Base-by-base conservation (phyloP, 129 eudicot genomes). In the Flaveria brownii region DNA sequence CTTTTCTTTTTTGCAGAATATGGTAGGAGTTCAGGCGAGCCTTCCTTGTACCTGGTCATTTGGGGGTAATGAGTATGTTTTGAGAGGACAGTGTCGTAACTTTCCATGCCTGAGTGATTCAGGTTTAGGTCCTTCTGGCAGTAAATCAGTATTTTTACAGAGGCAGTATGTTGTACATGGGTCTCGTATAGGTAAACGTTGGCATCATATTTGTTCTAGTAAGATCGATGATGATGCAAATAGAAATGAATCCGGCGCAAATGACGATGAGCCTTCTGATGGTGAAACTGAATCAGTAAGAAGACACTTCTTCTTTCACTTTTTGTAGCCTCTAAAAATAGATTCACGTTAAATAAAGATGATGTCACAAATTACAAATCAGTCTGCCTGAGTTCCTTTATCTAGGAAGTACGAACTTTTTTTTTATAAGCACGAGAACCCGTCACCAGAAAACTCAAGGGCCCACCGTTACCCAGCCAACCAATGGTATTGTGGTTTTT, bases 21-120 rank as follows among this genome's bases (percentile, higher is more conserved):
- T 87, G 91, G 87, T 77, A 55, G 85, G 88, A 78, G 84, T 88
- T 68, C 88, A 88, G 39, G 87, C 83, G 26, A 85, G 88, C 67
- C 81, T 79, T 65, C 88, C 88, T 79, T 82, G 90, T 71, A 80
- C 84, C 20, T 79, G 95, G 90, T 78, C 82, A 22, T 79, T 77
- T 61, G 83, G 87, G 47, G 85, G 76, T 83, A 82, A 54, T 14
- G 82, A 84, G 49, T 81, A 76, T 77, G 84, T 76, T 57, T 60
- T 45, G 7, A 81, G 78, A 65, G 83, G 69, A 74, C 70, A 77
- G 62, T 82, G 71, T 75, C 74, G 69, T 77, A 83, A 72, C 33
- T n/a, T 77, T 66, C 83, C 84, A 60, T 78, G 81, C 66, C 74
- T 83, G 30, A 78, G 81, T 54, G 79, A 78, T 70, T 63, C 87